These are phyloP conservation scores for Emmonsia crescens DNA, from an alignment of 2,329 filamentous ascomycete genomes.

Conservation along the genomic window DNA sequence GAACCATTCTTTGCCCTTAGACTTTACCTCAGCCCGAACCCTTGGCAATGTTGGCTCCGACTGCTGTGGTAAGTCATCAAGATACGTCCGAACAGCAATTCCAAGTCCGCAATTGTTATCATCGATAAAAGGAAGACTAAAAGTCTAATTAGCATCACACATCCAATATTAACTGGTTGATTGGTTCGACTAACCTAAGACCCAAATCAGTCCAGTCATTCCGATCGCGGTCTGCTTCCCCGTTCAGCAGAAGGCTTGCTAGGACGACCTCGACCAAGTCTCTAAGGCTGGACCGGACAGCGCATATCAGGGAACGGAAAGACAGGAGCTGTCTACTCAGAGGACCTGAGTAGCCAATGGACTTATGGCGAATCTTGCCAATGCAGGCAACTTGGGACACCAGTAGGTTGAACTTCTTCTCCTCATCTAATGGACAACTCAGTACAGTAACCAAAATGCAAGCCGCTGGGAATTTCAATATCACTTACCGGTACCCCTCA, in stretches of 20 bases:
- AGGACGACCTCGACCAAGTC: constrained; percentile 77
- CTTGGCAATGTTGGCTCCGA: constrained; percentile 43
- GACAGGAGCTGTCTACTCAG: constrained; percentile 80
- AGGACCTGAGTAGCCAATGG: constrained; percentile 86
- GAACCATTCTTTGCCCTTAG: constrained; percentile 49
- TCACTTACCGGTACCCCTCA: constrained; percentile 42
- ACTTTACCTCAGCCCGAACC: constrained; percentile 40
- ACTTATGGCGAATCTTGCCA: constrained; percentile 68
- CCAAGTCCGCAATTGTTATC: constrained; percentile 38
- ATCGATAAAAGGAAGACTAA: constrained; percentile 34
- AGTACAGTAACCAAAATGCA: not conserved
- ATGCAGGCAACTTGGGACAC: constrained; percentile 80
- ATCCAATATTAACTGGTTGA: not conserved
- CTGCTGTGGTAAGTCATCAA: constrained; percentile 45
- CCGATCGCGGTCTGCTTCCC: constrained; percentile 61
- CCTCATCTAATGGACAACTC: constrained; percentile 48
- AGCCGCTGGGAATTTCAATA: not conserved
- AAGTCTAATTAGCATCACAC: constrained; percentile 9
- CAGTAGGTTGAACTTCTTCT: constrained; percentile 67
- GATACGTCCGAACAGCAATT: constrained; percentile 39
- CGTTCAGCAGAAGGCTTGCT: constrained; percentile 68
- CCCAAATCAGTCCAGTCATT: constrained; percentile 59
- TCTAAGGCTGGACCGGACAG: constrained; percentile 66
- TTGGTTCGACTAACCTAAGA: constrained; percentile 48
- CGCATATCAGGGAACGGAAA: constrained; percentile 72